Evolutionary conservation across 1,284 basidiomycete genomes (phyloP), one percentile per base, ranked within the genome.

Genomic region (Naganishia sp.): DNA sequence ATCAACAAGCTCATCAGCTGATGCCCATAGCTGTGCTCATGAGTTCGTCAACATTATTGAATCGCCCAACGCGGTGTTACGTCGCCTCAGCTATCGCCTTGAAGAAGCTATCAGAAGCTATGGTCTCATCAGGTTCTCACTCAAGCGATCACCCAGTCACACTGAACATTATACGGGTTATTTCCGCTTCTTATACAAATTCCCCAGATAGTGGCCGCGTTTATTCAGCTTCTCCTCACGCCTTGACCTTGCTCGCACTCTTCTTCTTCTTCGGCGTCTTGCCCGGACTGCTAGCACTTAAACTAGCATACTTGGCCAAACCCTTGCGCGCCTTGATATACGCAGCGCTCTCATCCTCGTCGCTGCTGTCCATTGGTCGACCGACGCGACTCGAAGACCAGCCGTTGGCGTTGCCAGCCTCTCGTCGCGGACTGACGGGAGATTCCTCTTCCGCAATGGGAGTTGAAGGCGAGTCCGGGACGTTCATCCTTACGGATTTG

Each of bases 371-470:
- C 49, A 72, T 68, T 69, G 76, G 69, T 39, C 70, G 68, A 6
- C 77, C 77, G 45, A 80, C 78, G 36, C 78, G 70, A 18, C 75
- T 75, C 36, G 59, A 61, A 28, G 66, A 69, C 78, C 78, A 80
- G 7, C 65, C 54, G 36, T 68, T 61, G 28, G 53, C 56, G 11
- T 63, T 68, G 9, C 64, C 33, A 11, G 48, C 33, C 4, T 39
- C 45, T n/a, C 53, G 63, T 2, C 65, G 66, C 36, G 36, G 36
- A 13, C 36, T 39, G 36, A 39, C 36, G 36, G 36, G 36, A 39
- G 36, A 39, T 13, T 39, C 36, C 13, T 39, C 36, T 13, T 39
- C 36, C 7, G 69, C 66, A 28, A 66, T 65, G 6, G 63, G 50
- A 33, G 45, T 42, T 3, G 55, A 53, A 7, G 76, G 76, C 11